Evolutionary conservation across 2,329 filamentous ascomycete species (phyloP).

Genomic region (Zymoseptoria crescenta): DNA sequence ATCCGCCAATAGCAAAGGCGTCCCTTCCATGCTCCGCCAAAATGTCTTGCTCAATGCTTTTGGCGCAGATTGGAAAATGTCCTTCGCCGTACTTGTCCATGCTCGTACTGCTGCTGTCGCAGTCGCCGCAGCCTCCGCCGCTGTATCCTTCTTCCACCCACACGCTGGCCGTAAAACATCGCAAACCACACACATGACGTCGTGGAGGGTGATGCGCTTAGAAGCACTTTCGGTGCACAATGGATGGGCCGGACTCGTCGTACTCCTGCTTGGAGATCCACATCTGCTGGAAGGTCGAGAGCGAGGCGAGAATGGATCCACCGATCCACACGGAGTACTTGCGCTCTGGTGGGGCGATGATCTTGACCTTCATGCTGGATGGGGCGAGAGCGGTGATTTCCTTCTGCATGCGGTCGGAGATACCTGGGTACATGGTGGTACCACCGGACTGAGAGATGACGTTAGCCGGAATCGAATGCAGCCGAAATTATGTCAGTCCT

Average conservation of each 20-base stretch:
- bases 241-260: conserved; percentile 98
- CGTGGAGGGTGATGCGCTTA: conserved; percentile 50
- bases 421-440: conserved; percentile 99
- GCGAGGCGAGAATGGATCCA: conserved; percentile 98
- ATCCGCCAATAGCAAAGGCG: not conserved
- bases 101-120: not conserved
- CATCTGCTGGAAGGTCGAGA: conserved; percentile 99
- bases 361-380: conserved; percentile 99
- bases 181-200: not conserved
- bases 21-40: conserved; percentile 6
- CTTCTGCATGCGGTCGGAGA: conserved; percentile 99
- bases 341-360: conserved; percentile 98
- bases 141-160: not conserved
- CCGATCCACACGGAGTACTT: conserved; percentile 99
- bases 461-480: conserved; percentile 28
- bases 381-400: conserved; percentile 99
- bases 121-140: conserved; percentile 2
- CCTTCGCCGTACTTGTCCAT: not conserved
- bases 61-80: not conserved
- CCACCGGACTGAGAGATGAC: conserved; percentile 72
- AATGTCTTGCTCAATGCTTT: conserved; percentile 14
- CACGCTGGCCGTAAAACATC: not conserved
- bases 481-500: conserved; percentile 33
- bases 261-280: conserved; percentile 99
- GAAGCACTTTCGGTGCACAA: conserved; percentile 99